phyloP scores from a whole-genome alignment of 495 filamentous ascomycete species.

The Trichoderma reesei region DNA sequence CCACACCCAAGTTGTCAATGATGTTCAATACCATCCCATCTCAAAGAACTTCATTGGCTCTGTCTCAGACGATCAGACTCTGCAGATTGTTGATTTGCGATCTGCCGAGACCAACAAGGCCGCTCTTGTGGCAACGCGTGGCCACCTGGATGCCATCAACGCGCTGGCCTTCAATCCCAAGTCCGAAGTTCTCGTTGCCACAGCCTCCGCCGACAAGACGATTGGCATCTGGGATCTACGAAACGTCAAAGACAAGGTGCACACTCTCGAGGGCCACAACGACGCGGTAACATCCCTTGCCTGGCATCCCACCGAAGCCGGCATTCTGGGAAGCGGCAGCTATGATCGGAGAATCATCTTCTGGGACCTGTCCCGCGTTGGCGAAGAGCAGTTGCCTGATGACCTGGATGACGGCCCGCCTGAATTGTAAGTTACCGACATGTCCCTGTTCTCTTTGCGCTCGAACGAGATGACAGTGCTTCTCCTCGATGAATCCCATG shows the following conservation, averaged over 20 bases:
- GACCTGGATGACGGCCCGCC: slow-evolving; percentile 96
- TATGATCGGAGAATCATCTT: slow-evolving; percentile 91
- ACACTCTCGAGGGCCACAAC: slow-evolving; percentile 73
- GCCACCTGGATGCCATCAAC: slow-evolving; percentile 88
- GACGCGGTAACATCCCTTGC: slow-evolving; percentile 83
- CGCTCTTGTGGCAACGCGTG: slow-evolving; percentile 52
- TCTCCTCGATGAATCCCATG: neutral
- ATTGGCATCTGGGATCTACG: slow-evolving; percentile 94
- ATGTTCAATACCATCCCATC: slow-evolving; percentile 87
- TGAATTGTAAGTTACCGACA: slow-evolving; percentile 60
- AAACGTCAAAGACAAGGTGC: slow-evolving; percentile 75
- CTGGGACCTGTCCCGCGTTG: slow-evolving; percentile 86
- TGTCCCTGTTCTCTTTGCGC: slow-evolving; percentile 5
- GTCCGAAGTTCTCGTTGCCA: slow-evolving; percentile 77
- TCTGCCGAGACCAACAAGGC: slow-evolving; percentile 49
- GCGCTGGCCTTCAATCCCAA: slow-evolving; percentile 86
- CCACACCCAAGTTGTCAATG: slow-evolving; percentile 86
- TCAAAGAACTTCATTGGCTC: slow-evolving; percentile 75
- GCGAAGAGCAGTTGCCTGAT: slow-evolving; percentile 89
- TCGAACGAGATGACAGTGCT: slow-evolving; percentile 16
- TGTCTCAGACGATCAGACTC: slow-evolving; percentile 88
- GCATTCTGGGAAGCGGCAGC: slow-evolving; percentile 79
- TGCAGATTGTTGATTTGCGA: slow-evolving; percentile 84
- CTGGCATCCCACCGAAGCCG: slow-evolving; percentile 86
- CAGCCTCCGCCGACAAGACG: slow-evolving; percentile 87